These are phyloP conservation scores for Camellia sinensis DNA, from an alignment of 148 eudicot genomes.

Conservation along the genomic window DNA sequence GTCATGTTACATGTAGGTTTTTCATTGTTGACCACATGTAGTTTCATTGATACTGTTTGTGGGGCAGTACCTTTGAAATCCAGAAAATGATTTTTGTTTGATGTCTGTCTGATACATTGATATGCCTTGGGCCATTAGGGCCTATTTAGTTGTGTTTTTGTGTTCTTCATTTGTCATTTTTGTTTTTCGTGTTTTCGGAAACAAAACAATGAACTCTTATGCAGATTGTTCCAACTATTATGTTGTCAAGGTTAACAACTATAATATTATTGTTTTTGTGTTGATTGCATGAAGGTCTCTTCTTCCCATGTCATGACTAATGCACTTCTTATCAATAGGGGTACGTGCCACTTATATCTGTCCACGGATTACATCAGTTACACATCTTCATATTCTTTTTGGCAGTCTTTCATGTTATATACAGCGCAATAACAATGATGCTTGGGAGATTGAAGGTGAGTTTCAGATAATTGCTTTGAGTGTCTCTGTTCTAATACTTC, in stretches of 20 bases:
- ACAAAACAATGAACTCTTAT: too few relatives aligned
- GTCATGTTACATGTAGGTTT: not conserved
- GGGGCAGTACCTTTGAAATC: not conserved
- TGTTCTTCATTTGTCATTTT: not conserved
- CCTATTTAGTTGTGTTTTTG: not conserved
- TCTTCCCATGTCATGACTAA: conserved; percentile 6
- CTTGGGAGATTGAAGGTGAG: conserved; percentile 88
- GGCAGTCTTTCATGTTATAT: conserved; percentile 82
- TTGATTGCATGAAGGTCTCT: too few relatives aligned
- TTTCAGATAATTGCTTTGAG: not conserved
- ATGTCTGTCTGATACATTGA: not conserved
- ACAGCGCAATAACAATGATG: conserved; percentile 73
- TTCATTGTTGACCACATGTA: not conserved
- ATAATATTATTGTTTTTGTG: too few relatives aligned
- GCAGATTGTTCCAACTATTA: too few relatives aligned
- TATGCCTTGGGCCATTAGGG: too few relatives aligned
- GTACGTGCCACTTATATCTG: conserved; percentile 63
- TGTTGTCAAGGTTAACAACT: too few relatives aligned
- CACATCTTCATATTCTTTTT: conserved; percentile 96
- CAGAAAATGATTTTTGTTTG: not conserved
- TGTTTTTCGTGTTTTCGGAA: not conserved
- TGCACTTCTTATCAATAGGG: conserved; percentile 48
- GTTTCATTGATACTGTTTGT: not conserved
- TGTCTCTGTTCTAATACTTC: not conserved
- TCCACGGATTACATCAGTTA: conserved; percentile 71